Evolutionary conservation across 495 filamentous ascomycete genomes (phyloP).

Genomic region (Talaromyces trachyspermus): DNA sequence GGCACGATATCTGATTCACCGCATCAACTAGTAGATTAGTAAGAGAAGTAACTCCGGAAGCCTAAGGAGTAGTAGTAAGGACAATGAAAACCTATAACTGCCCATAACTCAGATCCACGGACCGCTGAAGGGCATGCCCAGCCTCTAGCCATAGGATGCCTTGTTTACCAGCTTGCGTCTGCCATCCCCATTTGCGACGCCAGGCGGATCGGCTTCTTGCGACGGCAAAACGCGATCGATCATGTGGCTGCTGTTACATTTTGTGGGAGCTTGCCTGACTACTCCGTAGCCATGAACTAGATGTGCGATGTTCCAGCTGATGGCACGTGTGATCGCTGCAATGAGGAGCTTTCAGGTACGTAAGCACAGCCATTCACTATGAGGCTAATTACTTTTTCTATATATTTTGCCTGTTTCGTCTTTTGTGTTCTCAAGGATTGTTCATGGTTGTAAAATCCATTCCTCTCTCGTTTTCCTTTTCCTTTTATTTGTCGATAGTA

Average conservation of each 20-base stretch:
- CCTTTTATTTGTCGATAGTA: neutral
- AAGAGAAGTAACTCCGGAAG: constrained; percentile 1
- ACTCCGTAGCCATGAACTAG: constrained; percentile 1
- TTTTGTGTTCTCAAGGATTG: too few species aligned
- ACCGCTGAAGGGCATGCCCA: neutral
- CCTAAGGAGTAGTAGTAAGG: too few species aligned
- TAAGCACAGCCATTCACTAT: neutral
- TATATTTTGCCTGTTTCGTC: constrained; percentile 6
- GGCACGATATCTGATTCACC: neutral
- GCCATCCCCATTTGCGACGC: constrained; percentile 1
- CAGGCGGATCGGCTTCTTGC: constrained; percentile 1
- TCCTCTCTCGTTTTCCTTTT: constrained; percentile 4
- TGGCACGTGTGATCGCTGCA: constrained; percentile 7
- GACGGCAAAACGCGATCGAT: constrained; percentile 2
- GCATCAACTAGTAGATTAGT: constrained; percentile 3
- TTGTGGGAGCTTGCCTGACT: constrained; percentile 5
- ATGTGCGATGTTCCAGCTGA: neutral
- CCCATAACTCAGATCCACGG: neutral
- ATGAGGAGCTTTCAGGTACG: neutral
- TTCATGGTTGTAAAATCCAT: constrained; percentile 3
- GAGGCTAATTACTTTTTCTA: neutral
- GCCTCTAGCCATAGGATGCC: neutral
- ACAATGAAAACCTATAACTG: constrained; percentile 1
- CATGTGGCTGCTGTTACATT: constrained; percentile 10
- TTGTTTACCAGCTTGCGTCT: neutral